Evolutionary conservation across 2,329 filamentous ascomycete species (phyloP).

Genomic region (Cladosporium velox): DNA sequence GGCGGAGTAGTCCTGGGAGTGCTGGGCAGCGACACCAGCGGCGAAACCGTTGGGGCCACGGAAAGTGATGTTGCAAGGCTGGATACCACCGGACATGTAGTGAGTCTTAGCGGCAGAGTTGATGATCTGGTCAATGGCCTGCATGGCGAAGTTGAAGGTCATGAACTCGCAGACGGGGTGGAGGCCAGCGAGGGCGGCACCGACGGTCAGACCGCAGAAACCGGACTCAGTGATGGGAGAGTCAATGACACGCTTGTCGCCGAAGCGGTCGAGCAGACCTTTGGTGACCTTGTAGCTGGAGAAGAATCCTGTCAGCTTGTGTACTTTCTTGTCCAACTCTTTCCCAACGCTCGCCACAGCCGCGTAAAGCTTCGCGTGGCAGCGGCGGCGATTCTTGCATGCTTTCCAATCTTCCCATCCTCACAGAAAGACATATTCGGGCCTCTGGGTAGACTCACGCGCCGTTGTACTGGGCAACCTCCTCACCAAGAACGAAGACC

Average conservation of each 20-base stretch:
- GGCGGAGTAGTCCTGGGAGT: conserved; percentile 97
- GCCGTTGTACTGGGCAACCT: conserved; percentile 99
- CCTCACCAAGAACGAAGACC: conserved; percentile 94
- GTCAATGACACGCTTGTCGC: conserved; percentile 96
- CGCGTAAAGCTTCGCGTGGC: not conserved
- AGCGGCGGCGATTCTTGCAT: not conserved
- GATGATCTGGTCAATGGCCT: conserved; percentile 99
- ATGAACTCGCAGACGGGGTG: conserved; percentile 99
- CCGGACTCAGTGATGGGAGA: conserved; percentile 97
- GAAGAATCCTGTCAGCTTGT: conserved; percentile 18
- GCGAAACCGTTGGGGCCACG: conserved; percentile 98
- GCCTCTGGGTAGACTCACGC: conserved; percentile 56
- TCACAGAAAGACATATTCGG: not conserved
- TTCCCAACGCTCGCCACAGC: not conserved
- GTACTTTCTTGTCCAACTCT: not conserved
- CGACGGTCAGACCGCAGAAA: conserved; percentile 90
- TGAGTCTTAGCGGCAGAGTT: conserved; percentile 99
- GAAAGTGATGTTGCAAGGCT: conserved; percentile 99
- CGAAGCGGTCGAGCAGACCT: conserved; percentile 94
- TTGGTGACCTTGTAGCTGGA: conserved; percentile 95
- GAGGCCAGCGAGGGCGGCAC: conserved; percentile 90
- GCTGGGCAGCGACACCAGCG: conserved; percentile 90
- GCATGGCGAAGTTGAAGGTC: conserved; percentile 99
- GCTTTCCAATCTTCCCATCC: not conserved
- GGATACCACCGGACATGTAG: conserved; percentile 99